Evolutionary conservation across 441 rosid species (phyloP).

Genomic region (Daphne laureola): DNA sequence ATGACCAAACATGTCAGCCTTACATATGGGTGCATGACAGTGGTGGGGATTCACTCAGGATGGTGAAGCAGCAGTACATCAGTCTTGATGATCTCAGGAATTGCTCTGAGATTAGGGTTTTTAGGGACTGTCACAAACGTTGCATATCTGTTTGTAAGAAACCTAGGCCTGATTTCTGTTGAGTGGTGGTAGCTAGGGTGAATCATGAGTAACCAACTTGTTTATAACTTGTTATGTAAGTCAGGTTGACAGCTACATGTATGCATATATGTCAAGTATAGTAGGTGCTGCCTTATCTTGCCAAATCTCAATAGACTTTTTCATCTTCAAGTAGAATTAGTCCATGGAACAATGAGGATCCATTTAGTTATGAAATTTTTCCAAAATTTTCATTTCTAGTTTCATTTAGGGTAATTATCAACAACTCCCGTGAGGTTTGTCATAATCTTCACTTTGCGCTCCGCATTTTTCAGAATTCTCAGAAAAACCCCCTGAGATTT

Average conservation of each 20-base stretch:
- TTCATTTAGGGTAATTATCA: too few relatives aligned
- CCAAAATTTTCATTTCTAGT: too few relatives aligned
- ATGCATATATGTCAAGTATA: neutral
- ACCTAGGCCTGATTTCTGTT: conserved; percentile 70
- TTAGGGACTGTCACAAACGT: conserved; percentile 57
- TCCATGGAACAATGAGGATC: too few relatives aligned
- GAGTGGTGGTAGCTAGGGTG: conserved; percentile 11
- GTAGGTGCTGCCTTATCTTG: neutral
- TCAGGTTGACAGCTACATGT: neutral
- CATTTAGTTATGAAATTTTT: too few relatives aligned
- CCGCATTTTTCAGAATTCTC: too few relatives aligned
- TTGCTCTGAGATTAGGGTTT: conserved; percentile 71
- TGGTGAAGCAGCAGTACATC: conserved; percentile 85
- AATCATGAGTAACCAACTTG: neutral
- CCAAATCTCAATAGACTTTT: too few relatives aligned
- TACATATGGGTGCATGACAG: conserved; percentile 80
- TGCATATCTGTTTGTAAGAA: conserved; percentile 71
- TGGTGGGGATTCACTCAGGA: conserved; percentile 62
- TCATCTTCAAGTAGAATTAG: too few relatives aligned
- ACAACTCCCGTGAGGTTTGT: too few relatives aligned
- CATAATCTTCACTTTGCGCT: too few relatives aligned
- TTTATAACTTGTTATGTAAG: neutral
- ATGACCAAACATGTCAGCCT: conserved; percentile 73
- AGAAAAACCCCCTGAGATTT: too few relatives aligned
- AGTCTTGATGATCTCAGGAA: conserved; percentile 80